These are phyloP conservation scores for Hippophae gyantsensis DNA, from an alignment of 306 rosid genomes.

Conservation along the genomic window DNA sequence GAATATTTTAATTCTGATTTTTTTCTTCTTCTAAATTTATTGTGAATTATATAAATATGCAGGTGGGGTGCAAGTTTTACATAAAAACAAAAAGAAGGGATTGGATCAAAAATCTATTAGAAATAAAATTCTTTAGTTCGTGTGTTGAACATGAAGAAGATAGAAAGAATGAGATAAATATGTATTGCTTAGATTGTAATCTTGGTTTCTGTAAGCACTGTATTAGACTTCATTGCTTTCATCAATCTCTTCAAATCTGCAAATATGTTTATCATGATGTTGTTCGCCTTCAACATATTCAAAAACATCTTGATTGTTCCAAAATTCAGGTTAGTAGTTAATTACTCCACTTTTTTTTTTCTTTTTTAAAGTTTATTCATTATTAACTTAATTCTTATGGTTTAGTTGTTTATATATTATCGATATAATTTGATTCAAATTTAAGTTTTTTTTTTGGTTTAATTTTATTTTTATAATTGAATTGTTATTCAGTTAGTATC, in stretches of 20 bases:
- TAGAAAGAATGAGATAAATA: constrained; percentile 63
- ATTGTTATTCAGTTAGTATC: too few relatives aligned
- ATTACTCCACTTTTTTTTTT: constrained; percentile 1
- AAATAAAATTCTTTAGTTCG: constrained; percentile 50
- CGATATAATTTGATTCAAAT: too few relatives aligned
- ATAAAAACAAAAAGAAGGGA: constrained; percentile 35
- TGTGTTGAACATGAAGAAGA: constrained; percentile 57
- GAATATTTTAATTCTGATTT: neutral
- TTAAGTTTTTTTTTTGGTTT: too few relatives aligned
- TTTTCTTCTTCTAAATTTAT: neutral
- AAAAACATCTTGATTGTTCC: constrained; percentile 70
- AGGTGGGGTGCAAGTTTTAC: constrained; percentile 42
- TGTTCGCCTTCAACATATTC: constrained; percentile 62
- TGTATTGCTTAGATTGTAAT: constrained; percentile 71
- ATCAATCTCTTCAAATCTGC: constrained; percentile 72
- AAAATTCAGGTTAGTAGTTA: constrained; percentile 60
- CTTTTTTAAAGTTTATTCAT: neutral
- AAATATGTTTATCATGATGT: constrained; percentile 78
- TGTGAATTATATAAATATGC: constrained; percentile 14
- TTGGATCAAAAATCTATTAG: constrained; percentile 63
- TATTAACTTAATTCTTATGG: too few relatives aligned
- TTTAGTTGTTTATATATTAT: too few relatives aligned
- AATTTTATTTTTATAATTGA: too few relatives aligned
- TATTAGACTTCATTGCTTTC: constrained; percentile 50
- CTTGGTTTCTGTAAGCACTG: constrained; percentile 71